These are phyloP conservation scores for Phytophthora macrochlamydospora DNA, from an alignment of 352 stramenopile genomes.

Conservation along the genomic window DNA sequence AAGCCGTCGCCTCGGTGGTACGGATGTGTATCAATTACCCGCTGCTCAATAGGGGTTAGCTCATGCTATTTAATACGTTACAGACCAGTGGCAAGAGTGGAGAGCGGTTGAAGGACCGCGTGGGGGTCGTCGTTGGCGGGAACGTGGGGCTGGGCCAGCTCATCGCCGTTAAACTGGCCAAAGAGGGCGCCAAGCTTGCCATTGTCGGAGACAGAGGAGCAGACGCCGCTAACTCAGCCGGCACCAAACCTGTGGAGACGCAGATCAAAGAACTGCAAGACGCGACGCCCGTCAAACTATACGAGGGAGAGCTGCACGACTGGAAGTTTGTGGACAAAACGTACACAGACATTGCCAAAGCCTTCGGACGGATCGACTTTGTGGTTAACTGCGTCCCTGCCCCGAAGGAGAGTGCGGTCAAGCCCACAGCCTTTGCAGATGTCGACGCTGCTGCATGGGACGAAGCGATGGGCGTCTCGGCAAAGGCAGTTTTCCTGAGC, in stretches of 20 bases:
- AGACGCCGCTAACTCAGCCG: conserved; percentile 11
- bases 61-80: background rate
- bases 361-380: conserved; percentile 72
- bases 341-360: conserved; percentile 44
- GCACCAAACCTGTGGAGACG: conserved; percentile 43
- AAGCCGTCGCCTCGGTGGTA: conserved; percentile 71
- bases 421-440: conserved; percentile 45
- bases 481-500: conserved; percentile 70
- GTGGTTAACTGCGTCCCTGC: conserved; percentile 69
- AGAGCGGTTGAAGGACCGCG: conserved; percentile 55
- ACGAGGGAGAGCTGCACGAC: conserved; percentile 52
- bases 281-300: conserved; percentile 34
- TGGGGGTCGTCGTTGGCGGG: conserved; percentile 67
- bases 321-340: conserved; percentile 58
- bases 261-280: conserved; percentile 40
- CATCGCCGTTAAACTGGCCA: conserved; percentile 62
- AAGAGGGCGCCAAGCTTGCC: conserved; percentile 64
- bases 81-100: conserved; percentile 63
- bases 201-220: conserved; percentile 46
- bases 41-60: background rate
- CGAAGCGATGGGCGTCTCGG: conserved; percentile 60
- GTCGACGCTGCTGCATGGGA: conserved; percentile 56
- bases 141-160: conserved; percentile 66
- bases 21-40: background rate
- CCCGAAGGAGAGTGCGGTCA: conserved; percentile 32